phyloP scores from a whole-genome alignment of 768 basidiomycete species.

The Lactarius quietus region DNA sequence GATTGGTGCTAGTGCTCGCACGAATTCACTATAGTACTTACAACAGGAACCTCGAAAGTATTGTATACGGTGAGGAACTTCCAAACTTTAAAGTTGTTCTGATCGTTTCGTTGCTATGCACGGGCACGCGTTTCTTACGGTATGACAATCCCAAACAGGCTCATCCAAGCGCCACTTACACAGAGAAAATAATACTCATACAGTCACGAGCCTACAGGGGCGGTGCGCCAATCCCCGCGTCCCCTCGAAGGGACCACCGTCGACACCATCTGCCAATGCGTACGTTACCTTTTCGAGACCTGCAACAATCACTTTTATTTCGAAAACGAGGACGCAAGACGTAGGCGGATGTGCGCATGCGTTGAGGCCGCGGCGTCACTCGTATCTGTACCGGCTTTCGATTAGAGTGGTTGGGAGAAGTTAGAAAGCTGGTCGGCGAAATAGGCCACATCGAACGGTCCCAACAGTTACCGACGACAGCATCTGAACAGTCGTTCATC shows the following conservation, averaged over 20 bases:
- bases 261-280: not conserved
- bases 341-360: not conserved
- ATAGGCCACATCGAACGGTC: not conserved
- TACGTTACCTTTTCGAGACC: not conserved
- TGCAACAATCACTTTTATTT: not conserved
- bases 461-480: not conserved
- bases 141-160: no score
- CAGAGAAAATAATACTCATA: no score
- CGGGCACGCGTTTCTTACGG: no score
- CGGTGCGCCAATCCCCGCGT: no score
- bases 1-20: no score
- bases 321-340: not conserved
- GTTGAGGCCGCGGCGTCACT: not conserved
- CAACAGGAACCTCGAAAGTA: no score
- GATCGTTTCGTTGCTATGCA: no score
- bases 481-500: not conserved
- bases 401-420: not conserved
- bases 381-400: not conserved
- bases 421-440: not conserved
- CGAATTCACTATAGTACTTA: no score
- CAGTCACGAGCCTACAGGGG: no score
- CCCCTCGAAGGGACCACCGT: not conserved
- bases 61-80: no score
- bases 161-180: no score
- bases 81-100: no score